Base-by-base conservation (phyloP, 441 rosid species). In the Capsella rubella region DNA sequence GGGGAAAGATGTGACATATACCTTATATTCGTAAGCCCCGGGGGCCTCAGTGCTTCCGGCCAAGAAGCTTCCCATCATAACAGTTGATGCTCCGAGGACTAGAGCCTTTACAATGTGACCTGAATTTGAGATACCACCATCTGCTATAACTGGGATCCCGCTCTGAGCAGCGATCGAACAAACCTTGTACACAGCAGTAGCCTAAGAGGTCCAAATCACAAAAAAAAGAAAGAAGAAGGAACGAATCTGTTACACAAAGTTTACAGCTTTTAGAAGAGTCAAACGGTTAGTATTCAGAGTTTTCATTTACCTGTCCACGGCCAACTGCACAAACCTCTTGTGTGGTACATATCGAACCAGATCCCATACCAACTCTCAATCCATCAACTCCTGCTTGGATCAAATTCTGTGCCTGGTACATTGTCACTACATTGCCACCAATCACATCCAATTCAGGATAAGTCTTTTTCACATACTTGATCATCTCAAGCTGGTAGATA, bases 321-420 rank as follows among this genome's bases (percentile, higher is more conserved):
- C 99, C 97, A 63, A 92, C 97, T 0, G 99, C 99, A 61, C 99
- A 92, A 63, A 94, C 99, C 80, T 92, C 97, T 81, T 95, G 97
- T 1, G 97, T 95, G 49, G 99, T 95, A 70, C 99, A 95, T 50
- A 95, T 95, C 49, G 97, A 89, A 16, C 97, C 99, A 63, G 97
- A 95, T 5, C 97, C 99, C 99, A 92, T 95, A 52, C 97, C 96
- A 27, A 95, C 91, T 83, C 99, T 82, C 73, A 95, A 70, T 12
- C 93, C 97, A 82, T 92, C 97, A 11, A 81, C 96, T 59, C 97
- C 96, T 0, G 90, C 89, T 63, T 87, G 77, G 67, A 92, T 92
- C 86, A 95, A 81, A 83, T 92, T 95, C 62, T 87, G 86, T 0
- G 99, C 94, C 78, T 95, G 99, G 57, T 82, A 81, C 90, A 88